Percentiles rank a stretch among this genome's conserved stretches.
phyloP scores from a whole-genome alignment of 352 stramenopile genomes.

The Lagenidium sp. region DNA sequence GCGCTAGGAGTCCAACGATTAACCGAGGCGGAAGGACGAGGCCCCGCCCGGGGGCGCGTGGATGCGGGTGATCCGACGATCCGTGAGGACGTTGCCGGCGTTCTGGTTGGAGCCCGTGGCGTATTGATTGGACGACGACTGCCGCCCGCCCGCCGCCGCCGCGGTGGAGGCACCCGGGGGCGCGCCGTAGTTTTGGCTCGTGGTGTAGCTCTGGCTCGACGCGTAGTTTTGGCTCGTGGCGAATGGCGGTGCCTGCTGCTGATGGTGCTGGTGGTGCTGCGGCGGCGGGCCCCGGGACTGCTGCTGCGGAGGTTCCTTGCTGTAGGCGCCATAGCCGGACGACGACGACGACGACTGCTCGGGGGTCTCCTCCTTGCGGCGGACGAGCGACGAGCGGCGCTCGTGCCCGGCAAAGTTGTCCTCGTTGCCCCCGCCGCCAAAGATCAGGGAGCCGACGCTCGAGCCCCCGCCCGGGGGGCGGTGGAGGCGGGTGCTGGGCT shows the following conservation, averaged over 20 bases:
- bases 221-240: not conserved
- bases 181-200: conserved; percentile 14
- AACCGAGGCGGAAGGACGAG: conserved; percentile 76
- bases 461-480: conserved; percentile 60
- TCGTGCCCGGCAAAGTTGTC: conserved; percentile 45
- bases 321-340: conserved; percentile 36
- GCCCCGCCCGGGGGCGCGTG: conserved; percentile 80
- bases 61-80: conserved; percentile 84
- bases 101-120: conserved; percentile 82
- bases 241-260: conserved; percentile 7
- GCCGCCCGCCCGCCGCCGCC: conserved; percentile 10
- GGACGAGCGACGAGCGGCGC: conserved; percentile 22
- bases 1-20: too few relatives aligned
- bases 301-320: too few relatives aligned
- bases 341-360: too few relatives aligned
- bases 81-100: conserved; percentile 84
- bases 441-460: conserved; percentile 69
- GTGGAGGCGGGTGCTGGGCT: conserved; percentile 69
- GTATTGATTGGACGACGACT: conserved; percentile 78
- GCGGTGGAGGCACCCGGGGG: conserved; percentile 9
- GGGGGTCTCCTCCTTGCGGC: conserved; percentile 39
- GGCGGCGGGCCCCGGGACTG: conserved; percentile 8
- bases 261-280: conserved; percentile 12
- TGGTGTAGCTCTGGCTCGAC: conserved; percentile 23
- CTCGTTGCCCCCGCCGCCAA: conserved; percentile 36